A percentile compares a stretch with the other conserved stretches of the same genome.
phyloP scores from a whole-genome alignment of 2,329 filamentous ascomycete species.

The Claviceps humidiphila region DNA sequence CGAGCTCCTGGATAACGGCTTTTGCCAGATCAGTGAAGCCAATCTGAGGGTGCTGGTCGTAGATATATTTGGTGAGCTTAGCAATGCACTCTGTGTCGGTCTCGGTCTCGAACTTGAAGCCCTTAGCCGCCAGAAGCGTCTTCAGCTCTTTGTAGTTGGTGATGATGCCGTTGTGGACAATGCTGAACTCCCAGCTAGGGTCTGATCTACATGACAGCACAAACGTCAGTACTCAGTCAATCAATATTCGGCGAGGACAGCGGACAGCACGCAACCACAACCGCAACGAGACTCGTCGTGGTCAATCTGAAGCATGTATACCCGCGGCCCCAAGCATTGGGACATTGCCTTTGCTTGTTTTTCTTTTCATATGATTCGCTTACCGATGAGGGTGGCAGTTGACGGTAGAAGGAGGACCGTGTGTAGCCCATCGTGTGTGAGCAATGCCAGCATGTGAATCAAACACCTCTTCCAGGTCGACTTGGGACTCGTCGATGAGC shows the following conservation, averaged over 20 bases:
- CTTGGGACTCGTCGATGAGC: conserved; percentile 71
- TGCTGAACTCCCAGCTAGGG: conserved; percentile 85
- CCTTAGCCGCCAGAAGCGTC: conserved; percentile 83
- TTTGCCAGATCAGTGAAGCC: conserved; percentile 95
- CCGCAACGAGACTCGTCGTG: too few species aligned
- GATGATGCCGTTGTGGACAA: conserved; percentile 99
- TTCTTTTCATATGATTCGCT: conserved; percentile 14
- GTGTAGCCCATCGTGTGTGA: conserved; percentile 97
- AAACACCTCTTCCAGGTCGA: conserved; percentile 84
- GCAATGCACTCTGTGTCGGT: conserved; percentile 99
- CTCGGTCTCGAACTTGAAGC: conserved; percentile 97
- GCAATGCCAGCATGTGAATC: conserved; percentile 98
- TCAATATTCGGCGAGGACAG: neutral
- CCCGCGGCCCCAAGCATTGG: too few species aligned
- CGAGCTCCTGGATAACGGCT: conserved; percentile 94
- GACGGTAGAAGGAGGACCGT: conserved; percentile 80
- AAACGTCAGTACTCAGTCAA: conserved; percentile 6
- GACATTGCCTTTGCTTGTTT: too few species aligned
- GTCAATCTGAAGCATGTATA: too few species aligned
- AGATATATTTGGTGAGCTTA: conserved; percentile 96
- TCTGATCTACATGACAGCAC: conserved; percentile 56
- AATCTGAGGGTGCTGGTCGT: conserved; percentile 85
- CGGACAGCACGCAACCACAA: too few species aligned
- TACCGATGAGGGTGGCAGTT: conserved; percentile 99
- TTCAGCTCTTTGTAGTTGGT: conserved; percentile 99